Evolutionary conservation across 1,139 yeast genomes (phyloP), one percentile per base, ranked within the genome.

Genomic region (Citeromyces hawaiiensis): DNA sequence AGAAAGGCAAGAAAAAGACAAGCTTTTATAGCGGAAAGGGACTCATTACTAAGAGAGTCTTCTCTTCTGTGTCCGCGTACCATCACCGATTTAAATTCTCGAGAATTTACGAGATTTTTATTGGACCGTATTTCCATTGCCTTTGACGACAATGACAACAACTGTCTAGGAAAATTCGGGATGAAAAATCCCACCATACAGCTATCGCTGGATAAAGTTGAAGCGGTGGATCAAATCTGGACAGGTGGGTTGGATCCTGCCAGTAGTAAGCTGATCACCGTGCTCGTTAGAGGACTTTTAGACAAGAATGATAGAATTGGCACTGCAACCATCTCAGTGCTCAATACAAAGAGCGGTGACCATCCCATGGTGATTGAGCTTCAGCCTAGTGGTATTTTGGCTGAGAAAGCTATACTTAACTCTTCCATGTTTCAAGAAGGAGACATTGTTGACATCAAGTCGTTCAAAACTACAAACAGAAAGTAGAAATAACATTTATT

Each of bases 101-200:
- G 19, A 4, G 49, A 49, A 13, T 43, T 57, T 27, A 55, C 54
- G 1, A 50, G 45, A 33, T 55, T 54, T 42, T 57, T 54, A 36
- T 40, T 50, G 23, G 48, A 53, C 13, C 50, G 66, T 40, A 44
- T 62, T 2, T 39, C 49, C n/a, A 58, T 57, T 36, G 62, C 64
- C 3, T 45, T 62, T 36, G 52, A 55, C 45, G 44, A 45, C 5
- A 54, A 59, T 42, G 66, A 62, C 40, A 43, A 52, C 11, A 56
- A 52, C 3, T 51, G 61, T 9, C 42, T 47, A 2, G 52, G 53
- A 14, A 45, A 40, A 10, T 49, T 61, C 35, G 46, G 50, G 11
- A 44, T 2, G 29, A 27, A 43, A 2, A 36, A 40, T 10, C 37
- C 39, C 9, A n/a, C 18, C 17, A n/a, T 35, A 4, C 30, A 10